Evolutionary conservation across 345 rosid species (phyloP).

Genomic region (Eutrema japonicum): DNA sequence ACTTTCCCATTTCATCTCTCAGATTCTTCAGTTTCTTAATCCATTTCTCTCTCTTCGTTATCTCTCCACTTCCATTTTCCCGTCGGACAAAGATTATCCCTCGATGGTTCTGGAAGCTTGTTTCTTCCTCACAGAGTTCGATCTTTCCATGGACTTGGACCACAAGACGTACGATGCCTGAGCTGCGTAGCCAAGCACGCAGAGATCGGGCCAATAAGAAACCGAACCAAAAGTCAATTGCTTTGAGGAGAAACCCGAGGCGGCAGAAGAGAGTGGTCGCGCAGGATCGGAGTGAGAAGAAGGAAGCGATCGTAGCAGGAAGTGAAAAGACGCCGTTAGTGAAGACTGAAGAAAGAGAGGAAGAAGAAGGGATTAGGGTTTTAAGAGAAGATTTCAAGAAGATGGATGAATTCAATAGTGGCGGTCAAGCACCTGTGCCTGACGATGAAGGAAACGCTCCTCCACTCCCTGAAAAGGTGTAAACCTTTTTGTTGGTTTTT

Average conservation of each 20-base stretch:
- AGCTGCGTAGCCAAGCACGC: constrained; percentile 56
- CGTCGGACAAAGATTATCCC: constrained; percentile 1
- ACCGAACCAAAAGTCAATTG: constrained; percentile 43
- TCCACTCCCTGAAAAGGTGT: constrained; percentile 90
- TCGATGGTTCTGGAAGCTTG: constrained; percentile 49
- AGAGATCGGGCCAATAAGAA: constrained; percentile 44
- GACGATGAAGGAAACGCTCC: constrained; percentile 89
- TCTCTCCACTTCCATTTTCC: constrained; percentile 2
- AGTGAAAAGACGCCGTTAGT: constrained; percentile 40
- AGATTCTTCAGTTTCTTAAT: constrained; percentile 19
- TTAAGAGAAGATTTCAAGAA: constrained; percentile 42
- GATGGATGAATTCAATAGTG: constrained; percentile 80
- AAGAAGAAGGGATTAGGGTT: constrained; percentile 34
- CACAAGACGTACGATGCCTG: constrained; percentile 53
- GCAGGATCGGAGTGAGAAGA: constrained; percentile 19
- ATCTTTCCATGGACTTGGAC: constrained; percentile 40
- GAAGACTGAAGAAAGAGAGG: constrained; percentile 11
- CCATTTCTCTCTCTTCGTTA: constrained; percentile 19
- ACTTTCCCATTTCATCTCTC: constrained; percentile 4
- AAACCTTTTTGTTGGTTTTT: neutral
- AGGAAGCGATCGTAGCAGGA: neutral
- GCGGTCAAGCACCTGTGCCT: constrained; percentile 71
- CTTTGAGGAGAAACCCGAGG: constrained; percentile 39
- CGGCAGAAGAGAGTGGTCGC: constrained; percentile 37
- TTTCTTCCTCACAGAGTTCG: constrained; percentile 15